phyloP scores from a whole-genome alignment of 352 stramenopile genomes.

The Achlya hypogyna region DNA sequence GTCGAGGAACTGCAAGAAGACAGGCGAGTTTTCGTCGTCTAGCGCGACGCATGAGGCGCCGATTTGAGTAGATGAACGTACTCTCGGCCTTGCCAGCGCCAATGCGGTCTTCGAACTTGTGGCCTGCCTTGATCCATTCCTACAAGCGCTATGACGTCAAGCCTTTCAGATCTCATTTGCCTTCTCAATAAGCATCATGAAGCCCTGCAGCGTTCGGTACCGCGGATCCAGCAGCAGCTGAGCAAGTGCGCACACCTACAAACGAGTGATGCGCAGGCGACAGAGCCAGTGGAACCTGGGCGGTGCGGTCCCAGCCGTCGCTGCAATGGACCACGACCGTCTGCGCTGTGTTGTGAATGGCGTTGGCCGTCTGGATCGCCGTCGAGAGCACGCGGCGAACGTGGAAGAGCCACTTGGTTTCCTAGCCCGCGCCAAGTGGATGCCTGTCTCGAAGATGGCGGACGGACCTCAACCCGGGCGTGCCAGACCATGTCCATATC shows the following conservation, averaged over 20 bases:
- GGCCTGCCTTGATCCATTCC: conserved; percentile 77
- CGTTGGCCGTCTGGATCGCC: conserved; percentile 49
- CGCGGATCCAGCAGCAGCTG: conserved; percentile 84
- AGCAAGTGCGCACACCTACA: conserved; percentile 61
- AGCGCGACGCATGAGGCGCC: neutral
- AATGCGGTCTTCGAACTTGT: conserved; percentile 86
- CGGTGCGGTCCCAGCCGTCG: conserved; percentile 89
- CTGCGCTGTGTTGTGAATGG: conserved; percentile 53
- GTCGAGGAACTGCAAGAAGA: conserved; percentile 88
- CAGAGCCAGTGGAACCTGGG: conserved; percentile 39
- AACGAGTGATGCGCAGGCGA: neutral
- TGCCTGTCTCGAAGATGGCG: conserved; percentile 8
- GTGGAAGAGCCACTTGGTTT: conserved; percentile 75
- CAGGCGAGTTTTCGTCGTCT: conserved; percentile 71
- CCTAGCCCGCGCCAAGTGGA: neutral
- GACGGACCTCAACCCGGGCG: conserved; percentile 39
- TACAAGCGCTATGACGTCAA: conserved; percentile 27
- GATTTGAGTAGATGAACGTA: neutral
- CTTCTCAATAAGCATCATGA: conserved; percentile 73
- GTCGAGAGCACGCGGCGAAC: conserved; percentile 61
- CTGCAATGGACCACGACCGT: conserved; percentile 86
- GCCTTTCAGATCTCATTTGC: too few relatives aligned
- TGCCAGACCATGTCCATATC: conserved; percentile 33
- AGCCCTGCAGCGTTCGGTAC: conserved; percentile 78
- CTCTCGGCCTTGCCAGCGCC: conserved; percentile 48